Evolutionary conservation across 371 early-diverging fungal genomes (phyloP).

Genomic region (Mucor piriformis): DNA sequence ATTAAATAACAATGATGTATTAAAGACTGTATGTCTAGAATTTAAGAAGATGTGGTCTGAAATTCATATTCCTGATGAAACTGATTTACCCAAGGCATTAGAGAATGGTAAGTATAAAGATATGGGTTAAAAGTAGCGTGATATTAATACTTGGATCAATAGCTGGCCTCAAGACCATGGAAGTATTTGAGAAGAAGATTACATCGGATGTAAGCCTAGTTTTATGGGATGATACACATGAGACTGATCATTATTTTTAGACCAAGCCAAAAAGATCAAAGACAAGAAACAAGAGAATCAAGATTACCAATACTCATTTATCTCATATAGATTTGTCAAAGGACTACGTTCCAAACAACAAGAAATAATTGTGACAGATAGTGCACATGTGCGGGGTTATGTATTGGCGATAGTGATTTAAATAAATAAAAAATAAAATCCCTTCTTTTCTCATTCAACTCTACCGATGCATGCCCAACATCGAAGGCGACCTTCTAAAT

Average conservation of each 20-base stretch:
- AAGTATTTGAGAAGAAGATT: slow-evolving; percentile 73
- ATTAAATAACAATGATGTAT: background rate
- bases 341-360: slow-evolving; percentile 65
- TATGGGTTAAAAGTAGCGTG: background rate
- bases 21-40: slow-evolving; percentile 38
- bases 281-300: slow-evolving; percentile 74
- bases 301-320: slow-evolving; percentile 88
- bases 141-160: background rate
- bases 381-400: background rate
- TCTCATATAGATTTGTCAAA: slow-evolving; percentile 80
- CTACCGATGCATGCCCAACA: slow-evolving; percentile 25
- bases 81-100: slow-evolving; percentile 73
- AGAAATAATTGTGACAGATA: slow-evolving; percentile 16
- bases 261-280: slow-evolving; percentile 65
- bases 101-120: slow-evolving; percentile 19
- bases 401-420: background rate
- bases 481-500: slow-evolving; percentile 26
- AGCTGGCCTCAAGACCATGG: slow-evolving; percentile 81
- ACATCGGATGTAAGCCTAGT: slow-evolving; percentile 46
- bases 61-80: slow-evolving; percentile 76
- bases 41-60: slow-evolving; percentile 78
- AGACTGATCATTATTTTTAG: slow-evolving; percentile 13
- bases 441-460: slow-evolving; percentile 1
- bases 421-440: background rate
- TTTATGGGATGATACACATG: background rate